A percentile compares a stretch with the other conserved stretches of the same genome.
phyloP scores from a whole-genome alignment of 225 moss, liverwort and hornwort species.

The Pseudoscleropodium purum region DNA sequence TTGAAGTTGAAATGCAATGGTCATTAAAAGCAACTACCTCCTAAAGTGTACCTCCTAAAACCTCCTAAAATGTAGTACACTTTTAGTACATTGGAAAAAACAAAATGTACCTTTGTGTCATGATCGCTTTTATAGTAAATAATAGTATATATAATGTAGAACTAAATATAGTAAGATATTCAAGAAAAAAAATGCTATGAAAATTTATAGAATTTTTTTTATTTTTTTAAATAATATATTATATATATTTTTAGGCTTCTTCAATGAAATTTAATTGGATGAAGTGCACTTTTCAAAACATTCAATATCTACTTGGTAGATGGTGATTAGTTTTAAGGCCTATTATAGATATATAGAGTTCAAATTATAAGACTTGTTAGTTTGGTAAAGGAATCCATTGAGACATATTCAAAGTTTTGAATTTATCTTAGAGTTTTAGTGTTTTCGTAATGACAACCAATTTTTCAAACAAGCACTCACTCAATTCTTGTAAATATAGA shows the following conservation, averaged over 20 bases:
- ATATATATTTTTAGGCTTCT: not conserved
- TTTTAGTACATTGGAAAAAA: too few relatives aligned
- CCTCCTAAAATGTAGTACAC: too few relatives aligned
- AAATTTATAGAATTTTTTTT: not conserved
- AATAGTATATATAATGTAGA: too few relatives aligned
- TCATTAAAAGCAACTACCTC: too few relatives aligned
- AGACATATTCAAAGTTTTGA: not conserved
- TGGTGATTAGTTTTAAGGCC: too few relatives aligned
- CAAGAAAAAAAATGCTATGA: not conserved
- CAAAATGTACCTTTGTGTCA: too few relatives aligned
- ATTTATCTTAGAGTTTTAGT: not conserved
- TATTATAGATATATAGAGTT: too few relatives aligned
- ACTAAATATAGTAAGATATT: too few relatives aligned
- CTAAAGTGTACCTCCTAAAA: not conserved
- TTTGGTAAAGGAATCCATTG: not conserved
- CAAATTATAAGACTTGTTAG: not conserved
- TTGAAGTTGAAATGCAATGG: too few relatives aligned
- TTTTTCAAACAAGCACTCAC: not conserved
- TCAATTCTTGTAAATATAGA: too few relatives aligned
- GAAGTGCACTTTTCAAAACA: not conserved
- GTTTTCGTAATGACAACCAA: not conserved
- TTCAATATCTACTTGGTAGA: not conserved
- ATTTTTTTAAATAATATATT: not conserved
- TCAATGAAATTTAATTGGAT: not conserved
- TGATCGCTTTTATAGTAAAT: too few relatives aligned